Conservation (phyloP, 306 rosid genomes). For the Sindora glabra region DNA sequence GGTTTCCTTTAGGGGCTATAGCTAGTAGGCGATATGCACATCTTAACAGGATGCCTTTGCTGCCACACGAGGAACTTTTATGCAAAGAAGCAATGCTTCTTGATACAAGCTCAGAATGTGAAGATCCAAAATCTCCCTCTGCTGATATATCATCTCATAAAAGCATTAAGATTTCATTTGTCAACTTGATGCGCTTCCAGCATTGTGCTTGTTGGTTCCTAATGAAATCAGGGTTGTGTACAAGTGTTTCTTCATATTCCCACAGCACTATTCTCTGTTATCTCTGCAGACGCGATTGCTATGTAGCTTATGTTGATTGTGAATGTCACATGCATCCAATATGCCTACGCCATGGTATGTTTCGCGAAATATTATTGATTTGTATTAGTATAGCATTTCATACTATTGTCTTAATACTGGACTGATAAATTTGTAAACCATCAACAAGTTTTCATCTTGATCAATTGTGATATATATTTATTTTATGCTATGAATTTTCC, state of each 20-base stretch:
- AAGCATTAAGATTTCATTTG: conserved; percentile 54
- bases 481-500: neutral
- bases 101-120: conserved; percentile 48
- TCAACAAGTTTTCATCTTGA: neutral
- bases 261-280: conserved; percentile 76
- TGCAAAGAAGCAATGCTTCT: conserved; percentile 95
- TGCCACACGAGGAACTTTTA: conserved; percentile 91
- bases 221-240: conserved; percentile 56
- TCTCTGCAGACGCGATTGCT: conserved; percentile 90
- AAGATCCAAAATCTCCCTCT: conserved; percentile 53
- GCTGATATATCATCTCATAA: conserved; percentile 40
- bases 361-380: conserved; percentile 5
- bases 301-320: conserved; percentile 65
- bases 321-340: conserved; percentile 65
- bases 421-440: neutral
- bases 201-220: conserved; percentile 83
- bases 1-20: conserved; percentile 91
- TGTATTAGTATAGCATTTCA: neutral
- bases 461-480: neutral
- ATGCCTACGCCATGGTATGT: conserved; percentile 92
- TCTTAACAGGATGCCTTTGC: conserved; percentile 79
- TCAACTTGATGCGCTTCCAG: conserved; percentile 74
- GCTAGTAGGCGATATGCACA: conserved; percentile 84
- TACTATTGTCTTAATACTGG: conserved; percentile 4
- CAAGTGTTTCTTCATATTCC: conserved; percentile 40